A percentile compares a stretch with the other conserved stretches of the same genome.
Conservation (phyloP, 768 basidiomycete genomes). For the Roridomyces roridus region DNA sequence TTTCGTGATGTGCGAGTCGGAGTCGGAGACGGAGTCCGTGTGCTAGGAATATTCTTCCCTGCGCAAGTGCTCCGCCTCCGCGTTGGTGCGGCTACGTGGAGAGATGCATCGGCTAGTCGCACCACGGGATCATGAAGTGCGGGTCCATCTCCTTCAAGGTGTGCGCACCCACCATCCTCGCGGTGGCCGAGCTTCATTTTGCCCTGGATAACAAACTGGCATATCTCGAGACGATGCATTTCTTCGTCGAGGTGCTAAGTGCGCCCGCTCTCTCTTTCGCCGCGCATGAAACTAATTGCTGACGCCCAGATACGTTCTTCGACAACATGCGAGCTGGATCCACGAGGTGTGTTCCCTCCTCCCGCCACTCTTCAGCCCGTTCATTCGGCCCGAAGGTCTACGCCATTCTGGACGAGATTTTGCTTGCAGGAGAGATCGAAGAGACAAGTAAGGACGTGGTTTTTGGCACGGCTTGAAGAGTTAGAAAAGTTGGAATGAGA, state of each 20-base stretch:
- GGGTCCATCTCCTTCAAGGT: constrained; percentile 99
- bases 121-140: constrained; percentile 95
- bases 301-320: constrained; percentile 92
- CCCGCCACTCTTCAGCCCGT: background rate
- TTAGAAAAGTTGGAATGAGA: constrained; percentile 90
- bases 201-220: constrained; percentile 78
- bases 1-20: too few species aligned
- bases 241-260: constrained; percentile 97
- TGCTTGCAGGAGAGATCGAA: constrained; percentile 97
- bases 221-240: constrained; percentile 96
- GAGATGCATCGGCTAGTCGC: constrained; percentile 97
- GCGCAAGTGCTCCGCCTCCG: too few species aligned
- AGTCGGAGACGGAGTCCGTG: too few species aligned
- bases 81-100: constrained; percentile 87
- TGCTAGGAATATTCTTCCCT: too few species aligned
- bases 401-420: constrained; percentile 97
- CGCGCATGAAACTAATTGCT: constrained; percentile 5
- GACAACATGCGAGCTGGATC: constrained; percentile 96
- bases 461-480: constrained; percentile 84
- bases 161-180: too few species aligned
- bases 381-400: constrained; percentile 69
- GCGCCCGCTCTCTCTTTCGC: background rate
- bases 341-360: constrained; percentile 79
- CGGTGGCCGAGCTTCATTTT: background rate
- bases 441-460: constrained; percentile 99